A percentile compares a stretch with the other conserved stretches of the same genome.
Evolutionary conservation across 2,329 filamentous ascomycete genomes (phyloP).

Genomic region (Xenoacremonium recifei): DNA sequence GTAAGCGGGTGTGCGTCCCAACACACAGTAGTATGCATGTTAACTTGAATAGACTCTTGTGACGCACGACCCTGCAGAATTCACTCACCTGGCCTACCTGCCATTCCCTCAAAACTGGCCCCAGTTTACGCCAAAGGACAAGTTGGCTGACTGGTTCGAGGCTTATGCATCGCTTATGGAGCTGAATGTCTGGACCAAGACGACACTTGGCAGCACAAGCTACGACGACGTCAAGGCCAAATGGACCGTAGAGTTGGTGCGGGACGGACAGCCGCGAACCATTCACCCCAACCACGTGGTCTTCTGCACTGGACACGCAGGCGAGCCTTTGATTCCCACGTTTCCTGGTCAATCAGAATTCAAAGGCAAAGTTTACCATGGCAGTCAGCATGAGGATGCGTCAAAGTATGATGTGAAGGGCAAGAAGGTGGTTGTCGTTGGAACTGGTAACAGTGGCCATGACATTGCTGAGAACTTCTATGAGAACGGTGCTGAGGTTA

Average conservation of each 20-base stretch:
- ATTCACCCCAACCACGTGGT: neutral
- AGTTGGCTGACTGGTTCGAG: slow-evolving; percentile 47
- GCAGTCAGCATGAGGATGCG: slow-evolving; percentile 27
- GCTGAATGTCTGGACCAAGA: slow-evolving; percentile 42
- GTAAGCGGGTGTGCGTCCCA: neutral
- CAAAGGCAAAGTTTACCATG: slow-evolving; percentile 17
- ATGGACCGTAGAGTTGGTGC: neutral
- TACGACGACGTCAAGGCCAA: slow-evolving; percentile 30
- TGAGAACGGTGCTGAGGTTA: slow-evolving; percentile 47
- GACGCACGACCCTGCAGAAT: slow-evolving; percentile 10
- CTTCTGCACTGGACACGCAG: neutral
- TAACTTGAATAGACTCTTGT: slow-evolving; percentile 14
- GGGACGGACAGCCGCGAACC: neutral
- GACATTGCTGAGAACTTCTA: slow-evolving; percentile 50
- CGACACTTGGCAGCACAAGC: slow-evolving; percentile 34
- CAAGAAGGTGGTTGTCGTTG: slow-evolving; percentile 47
- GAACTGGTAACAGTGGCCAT: slow-evolving; percentile 47
- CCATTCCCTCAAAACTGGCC: slow-evolving; percentile 18
- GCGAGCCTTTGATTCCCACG: neutral
- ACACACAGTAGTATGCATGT: neutral
- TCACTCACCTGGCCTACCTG: slow-evolving; percentile 16
- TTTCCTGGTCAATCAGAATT: slow-evolving; percentile 3
- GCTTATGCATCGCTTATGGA: slow-evolving; percentile 46
- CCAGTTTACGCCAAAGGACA: slow-evolving; percentile 39
- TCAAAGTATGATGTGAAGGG: slow-evolving; percentile 10